A percentile compares a stretch with the other conserved stretches of the same genome.
phyloP scores from a whole-genome alignment of 192 early-diverging fungal species.

The Backusella mclennaniae region DNA sequence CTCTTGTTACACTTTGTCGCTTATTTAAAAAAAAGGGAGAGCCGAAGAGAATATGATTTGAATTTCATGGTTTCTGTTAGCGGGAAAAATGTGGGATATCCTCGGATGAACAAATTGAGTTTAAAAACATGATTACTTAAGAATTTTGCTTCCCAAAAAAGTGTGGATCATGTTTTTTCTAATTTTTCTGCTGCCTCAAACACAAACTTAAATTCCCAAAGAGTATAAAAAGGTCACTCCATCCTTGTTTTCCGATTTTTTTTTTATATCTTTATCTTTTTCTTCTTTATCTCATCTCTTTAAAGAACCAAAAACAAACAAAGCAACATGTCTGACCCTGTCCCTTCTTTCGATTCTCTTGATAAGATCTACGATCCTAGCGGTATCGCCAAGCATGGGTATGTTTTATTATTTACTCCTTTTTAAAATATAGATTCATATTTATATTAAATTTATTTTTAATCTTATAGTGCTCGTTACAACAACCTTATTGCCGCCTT shows the following conservation, averaged over 20 bases:
- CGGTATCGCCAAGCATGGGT: conserved; percentile 26
- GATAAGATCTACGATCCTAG: conserved; percentile 25
- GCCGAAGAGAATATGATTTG: background rate
- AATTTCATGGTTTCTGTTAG: background rate
- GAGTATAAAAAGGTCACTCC: background rate
- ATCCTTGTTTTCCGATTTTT: background rate
- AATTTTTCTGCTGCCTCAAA: background rate
- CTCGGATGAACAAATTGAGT: conserved; percentile 2
- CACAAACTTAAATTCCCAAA: conserved; percentile 6
- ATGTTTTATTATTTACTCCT: background rate
- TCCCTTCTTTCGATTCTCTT: conserved; percentile 26
- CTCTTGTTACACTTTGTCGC: background rate
- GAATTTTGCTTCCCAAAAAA: background rate
- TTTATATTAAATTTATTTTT: background rate
- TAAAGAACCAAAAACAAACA: background rate
- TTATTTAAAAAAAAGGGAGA: background rate
- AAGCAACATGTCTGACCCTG: conserved; percentile 19
- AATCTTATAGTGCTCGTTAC: conserved; percentile 47
- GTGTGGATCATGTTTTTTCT: conserved; percentile 5
- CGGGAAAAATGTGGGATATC: background rate
- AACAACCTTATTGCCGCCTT: conserved; percentile 48
- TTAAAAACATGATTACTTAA: background rate
- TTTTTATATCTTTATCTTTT: background rate
- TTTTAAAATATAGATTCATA: background rate
- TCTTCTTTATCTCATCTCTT: background rate